Evolutionary conservation across 805 yeast genomes (phyloP), one percentile per base, ranked within the genome.

Genomic region (Spencermartinsiella europaea): DNA sequence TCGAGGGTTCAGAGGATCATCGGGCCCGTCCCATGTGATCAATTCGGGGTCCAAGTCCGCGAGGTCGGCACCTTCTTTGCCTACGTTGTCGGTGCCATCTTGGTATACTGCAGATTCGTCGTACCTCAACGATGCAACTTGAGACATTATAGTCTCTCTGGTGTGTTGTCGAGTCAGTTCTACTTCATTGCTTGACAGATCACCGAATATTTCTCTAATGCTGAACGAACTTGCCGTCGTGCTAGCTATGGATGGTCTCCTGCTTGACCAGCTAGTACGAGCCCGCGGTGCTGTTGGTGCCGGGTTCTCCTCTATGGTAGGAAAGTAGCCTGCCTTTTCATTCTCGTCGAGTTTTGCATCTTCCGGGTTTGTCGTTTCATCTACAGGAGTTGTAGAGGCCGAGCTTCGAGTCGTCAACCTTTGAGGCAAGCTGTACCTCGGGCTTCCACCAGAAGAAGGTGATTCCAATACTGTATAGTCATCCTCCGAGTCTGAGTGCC

Each of bases 1-100:
- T 48, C 83, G 65, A n/a, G 89, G 87, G 58, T 77, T 73, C 12
- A 63, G 65, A 0, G 81, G 79, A 56, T 82, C 89, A 44, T 76
- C 73, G 15, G 70, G 72, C 2, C 81, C 80, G 27, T 79, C 78
- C 86, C 86, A 82, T 1, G 85, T 74, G 8, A 82, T 80, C 40
- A 82, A 65, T 55, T 82, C 85, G 0, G 85, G 86, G 55, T 82
- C 86, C 7, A 78, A 63, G 3, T 62, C 59, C 27, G 66, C 65
- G 58, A 75, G 80, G 55, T 80, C 84, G 5, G 67, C 68, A 21
- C 85, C 85, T 46, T 70, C 75, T 35, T 45, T 47, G 17, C 54
- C 55, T 10, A 48, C 54, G 25, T 59, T 64, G 10, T 54, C 50
- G 10, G 7, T 25, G 20, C 58, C 67, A 17, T 52, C 59, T 7